Base-by-base conservation (phyloP, 108 stramenopile genomes). In the Fragilaria crotonensis region DNA sequence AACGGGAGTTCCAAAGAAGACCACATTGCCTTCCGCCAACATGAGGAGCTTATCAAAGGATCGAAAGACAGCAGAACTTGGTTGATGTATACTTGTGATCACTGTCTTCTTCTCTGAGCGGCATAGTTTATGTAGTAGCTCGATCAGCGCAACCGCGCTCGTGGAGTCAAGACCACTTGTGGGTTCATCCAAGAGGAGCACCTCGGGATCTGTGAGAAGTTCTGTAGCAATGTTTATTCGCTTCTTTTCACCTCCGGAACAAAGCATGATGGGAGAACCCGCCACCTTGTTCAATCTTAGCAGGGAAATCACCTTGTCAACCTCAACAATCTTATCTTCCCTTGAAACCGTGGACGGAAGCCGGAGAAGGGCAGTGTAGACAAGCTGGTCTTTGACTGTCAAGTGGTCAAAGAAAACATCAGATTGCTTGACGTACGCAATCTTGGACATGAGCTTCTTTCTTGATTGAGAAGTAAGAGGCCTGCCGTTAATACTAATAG, bases 211-310 rank as follows among this genome's bases (percentile, higher is more conserved):
- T 1, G 87, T 88, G 11, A 92, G 56, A 17, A 85, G 56, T 31
- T 86, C 86, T 28, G 75, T 80, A 23, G 83, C 84, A 57, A 94
- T 83, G 58, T 86, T 86, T 26, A 85, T 77, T 19, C 92, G 77
- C 63, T 90, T 89, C 73, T 67, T 79, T 63, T 94, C 88, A 25
- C 92, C 92, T 30, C 92, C 92, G 29, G 64, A 71, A n/a, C 85
- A 48, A 53, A 84, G 33, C 28, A 31, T 31, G 27, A 87, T 87
- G 3, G 75, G 69, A 32, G 81, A 83, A 47, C 85, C 72, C 7
- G 73, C 69, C 30, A 82, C 82, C 56, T 83, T 81, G 3, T 30
- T 60, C 2, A 86, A 65, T 29, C 83, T 36, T 45, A 89, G 55
- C 17, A 75, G 66, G 7, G 60, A 48, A 21, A 89, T 72, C 22